Evolutionary conservation across 768 basidiomycete species (phyloP), one percentile per base, ranked within the genome.

Genomic region (Auricularia sp.): DNA sequence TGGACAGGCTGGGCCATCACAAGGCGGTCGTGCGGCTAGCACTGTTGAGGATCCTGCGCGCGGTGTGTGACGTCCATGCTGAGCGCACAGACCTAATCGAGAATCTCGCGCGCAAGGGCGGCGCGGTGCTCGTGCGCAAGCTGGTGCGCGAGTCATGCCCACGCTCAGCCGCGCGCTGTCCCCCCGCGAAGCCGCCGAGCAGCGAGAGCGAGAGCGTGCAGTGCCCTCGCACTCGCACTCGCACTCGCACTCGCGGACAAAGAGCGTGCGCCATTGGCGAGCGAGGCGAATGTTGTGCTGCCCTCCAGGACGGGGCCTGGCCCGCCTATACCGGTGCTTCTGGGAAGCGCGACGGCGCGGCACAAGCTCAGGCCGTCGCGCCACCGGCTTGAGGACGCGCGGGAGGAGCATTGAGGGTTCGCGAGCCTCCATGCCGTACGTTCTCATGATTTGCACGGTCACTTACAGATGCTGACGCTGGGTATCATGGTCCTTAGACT

Each of bases 11-110:
- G 3, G 81, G 76, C 69, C 70, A 78, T 72, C 78, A 86, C 79
- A 94, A 92, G 69, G 90, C 97, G 1, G 89, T 96, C 63, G 90
- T 97, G 13, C 87, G 94, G 59, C 84, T 98, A 45, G 96, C 93
- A 73, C 79, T 99, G 37, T 80, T 99, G 65, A 85, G 92, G 59
- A 85, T 98, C 65, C 79, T 96, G 54, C 84, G 87, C 65, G 82
- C 88, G 0, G 87, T 95, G 2, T 95, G 92, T 74, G 96, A 99
- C 67, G 86, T 87, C 10, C 91, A 95, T 69, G 92, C 93, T 2
- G 94, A 94, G 70, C 82, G 89, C 8, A 85, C 86, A 2, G 83
- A 86, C 70, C 78, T 95, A 59, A 91, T 96, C 33, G 84, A 87
- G 68, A 82, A 83, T 67, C 77, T 98, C 62, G 92, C 90, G 71